A percentile compares a stretch with the other conserved stretches of the same genome.
Conservation (phyloP, 495 filamentous ascomycete genomes). For the Cercophora newfieldiana region DNA sequence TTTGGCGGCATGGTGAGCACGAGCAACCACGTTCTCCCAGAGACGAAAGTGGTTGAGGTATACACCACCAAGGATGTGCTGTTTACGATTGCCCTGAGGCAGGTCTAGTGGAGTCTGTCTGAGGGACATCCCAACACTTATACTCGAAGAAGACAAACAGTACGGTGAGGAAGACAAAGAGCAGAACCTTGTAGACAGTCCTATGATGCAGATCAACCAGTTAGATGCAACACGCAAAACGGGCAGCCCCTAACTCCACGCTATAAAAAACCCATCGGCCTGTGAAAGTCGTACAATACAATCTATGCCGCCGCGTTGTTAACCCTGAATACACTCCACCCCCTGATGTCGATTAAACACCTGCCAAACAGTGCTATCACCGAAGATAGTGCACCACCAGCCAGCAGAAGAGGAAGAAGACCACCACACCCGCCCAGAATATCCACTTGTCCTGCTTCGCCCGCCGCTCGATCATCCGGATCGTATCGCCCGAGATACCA, state of each 20-base stretch:
- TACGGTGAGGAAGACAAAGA: neutral
- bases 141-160: neutral
- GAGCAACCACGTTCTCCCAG: slow-evolving; percentile 76
- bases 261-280: slow-evolving; percentile 15
- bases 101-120: slow-evolving; percentile 11
- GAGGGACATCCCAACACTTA: neutral
- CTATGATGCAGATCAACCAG: neutral
- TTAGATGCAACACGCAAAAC: slow-evolving; percentile 8
- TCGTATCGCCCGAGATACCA: slow-evolving; percentile 92
- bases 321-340: neutral
- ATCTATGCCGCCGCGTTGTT: neutral
- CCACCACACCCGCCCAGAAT: slow-evolving; percentile 80
- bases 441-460: slow-evolving; percentile 98
- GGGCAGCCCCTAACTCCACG: slow-evolving; percentile 26
- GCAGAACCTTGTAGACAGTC: neutral
- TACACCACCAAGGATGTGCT: slow-evolving; percentile 68
- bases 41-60: slow-evolving; percentile 54
- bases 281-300: neutral
- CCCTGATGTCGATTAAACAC: neutral
- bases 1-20: slow-evolving; percentile 88
- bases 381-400: slow-evolving; percentile 79
- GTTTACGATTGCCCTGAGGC: slow-evolving; percentile 77
- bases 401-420: slow-evolving; percentile 95
- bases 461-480: slow-evolving; percentile 89
- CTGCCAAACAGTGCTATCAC: slow-evolving; percentile 33